Conservation (phyloP, 2,329 filamentous ascomycete genomes). For the Colletotrichum aenigma region DNA sequence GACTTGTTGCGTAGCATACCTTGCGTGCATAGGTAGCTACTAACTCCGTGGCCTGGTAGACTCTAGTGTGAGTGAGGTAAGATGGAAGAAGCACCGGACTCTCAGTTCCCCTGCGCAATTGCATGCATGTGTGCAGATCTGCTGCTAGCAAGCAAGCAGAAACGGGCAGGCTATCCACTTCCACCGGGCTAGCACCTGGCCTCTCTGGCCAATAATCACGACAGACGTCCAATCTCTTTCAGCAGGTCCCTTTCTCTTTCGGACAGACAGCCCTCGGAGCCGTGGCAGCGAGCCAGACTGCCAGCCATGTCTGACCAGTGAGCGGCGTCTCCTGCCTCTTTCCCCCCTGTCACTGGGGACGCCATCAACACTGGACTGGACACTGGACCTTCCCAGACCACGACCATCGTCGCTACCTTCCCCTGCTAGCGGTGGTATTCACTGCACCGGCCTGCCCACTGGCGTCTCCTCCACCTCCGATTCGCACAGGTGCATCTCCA, state of each 20-base stretch:
- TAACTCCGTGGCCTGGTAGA: background rate
- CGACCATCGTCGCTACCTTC: background rate
- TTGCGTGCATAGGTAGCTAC: background rate
- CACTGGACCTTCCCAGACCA: background rate
- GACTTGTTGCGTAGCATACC: background rate
- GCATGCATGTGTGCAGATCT: conserved; percentile 16
- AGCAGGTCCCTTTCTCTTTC: background rate
- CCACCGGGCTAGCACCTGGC: background rate
- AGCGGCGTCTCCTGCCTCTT: background rate
- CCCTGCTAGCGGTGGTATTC: background rate
- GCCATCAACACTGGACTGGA: background rate
- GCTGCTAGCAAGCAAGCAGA: background rate
- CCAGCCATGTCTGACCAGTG: conserved; percentile 7
- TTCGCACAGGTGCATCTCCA: conserved; percentile 8
- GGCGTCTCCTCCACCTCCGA: conserved; percentile 7
- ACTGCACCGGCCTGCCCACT: background rate
- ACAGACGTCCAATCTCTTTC: background rate
- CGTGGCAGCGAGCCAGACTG: background rate
- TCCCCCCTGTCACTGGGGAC: background rate
- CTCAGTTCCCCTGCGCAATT: background rate
- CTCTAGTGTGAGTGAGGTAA: background rate
- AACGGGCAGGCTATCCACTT: background rate
- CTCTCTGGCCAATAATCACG: background rate
- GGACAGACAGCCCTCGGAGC: background rate
- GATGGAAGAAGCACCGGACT: background rate